A percentile compares a stretch with the other conserved stretches of the same genome.
phyloP scores from a whole-genome alignment of 2,329 filamentous ascomycete species.

The Aureobasidium zeae region DNA sequence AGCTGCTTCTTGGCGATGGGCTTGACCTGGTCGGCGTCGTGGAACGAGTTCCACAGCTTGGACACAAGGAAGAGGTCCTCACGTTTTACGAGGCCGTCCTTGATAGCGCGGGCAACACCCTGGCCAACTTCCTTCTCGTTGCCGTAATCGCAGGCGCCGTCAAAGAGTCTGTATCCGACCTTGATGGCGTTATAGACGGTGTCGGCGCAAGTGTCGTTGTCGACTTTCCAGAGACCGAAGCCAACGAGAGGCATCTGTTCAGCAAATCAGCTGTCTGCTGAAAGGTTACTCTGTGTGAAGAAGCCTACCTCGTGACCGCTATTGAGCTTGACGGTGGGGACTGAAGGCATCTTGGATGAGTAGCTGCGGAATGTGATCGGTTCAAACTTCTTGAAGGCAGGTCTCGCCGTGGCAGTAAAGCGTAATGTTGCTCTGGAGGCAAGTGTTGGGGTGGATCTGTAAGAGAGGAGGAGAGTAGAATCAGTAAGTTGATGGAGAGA shows the following conservation, averaged over 20 bases:
- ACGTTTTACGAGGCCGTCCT: constrained; percentile 71
- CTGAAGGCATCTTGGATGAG: constrained; percentile 23
- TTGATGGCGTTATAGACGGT: constrained; percentile 65
- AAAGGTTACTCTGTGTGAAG: too few relatives aligned
- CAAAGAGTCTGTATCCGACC: constrained; percentile 51
- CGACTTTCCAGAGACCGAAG: constrained; percentile 78
- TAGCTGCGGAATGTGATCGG: constrained; percentile 2
- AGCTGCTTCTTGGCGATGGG: constrained; percentile 69
- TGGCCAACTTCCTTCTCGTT: constrained; percentile 72
- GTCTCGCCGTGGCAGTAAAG: constrained; percentile 7
- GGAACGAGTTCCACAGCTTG: constrained; percentile 91
- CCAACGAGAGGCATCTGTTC: constrained; percentile 62
- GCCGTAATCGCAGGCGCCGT: constrained; percentile 62
- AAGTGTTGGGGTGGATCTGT: constrained; percentile 16
- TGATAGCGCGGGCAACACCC: constrained; percentile 68
- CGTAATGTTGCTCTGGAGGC: constrained; percentile 7
- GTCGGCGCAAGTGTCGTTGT: constrained; percentile 62
- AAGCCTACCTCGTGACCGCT: constrained; percentile 29
- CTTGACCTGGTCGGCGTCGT: constrained; percentile 68
- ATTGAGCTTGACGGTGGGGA: constrained; percentile 30
- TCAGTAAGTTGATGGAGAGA: constrained; percentile 8
- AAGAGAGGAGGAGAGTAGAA: constrained; percentile 9
- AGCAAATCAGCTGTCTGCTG: background rate
- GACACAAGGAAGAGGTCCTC: constrained; percentile 86
- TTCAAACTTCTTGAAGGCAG: constrained; percentile 9